Base-by-base conservation (phyloP, 2,329 filamentous ascomycete genomes). In the Verticillium zaregamsianum region DNA sequence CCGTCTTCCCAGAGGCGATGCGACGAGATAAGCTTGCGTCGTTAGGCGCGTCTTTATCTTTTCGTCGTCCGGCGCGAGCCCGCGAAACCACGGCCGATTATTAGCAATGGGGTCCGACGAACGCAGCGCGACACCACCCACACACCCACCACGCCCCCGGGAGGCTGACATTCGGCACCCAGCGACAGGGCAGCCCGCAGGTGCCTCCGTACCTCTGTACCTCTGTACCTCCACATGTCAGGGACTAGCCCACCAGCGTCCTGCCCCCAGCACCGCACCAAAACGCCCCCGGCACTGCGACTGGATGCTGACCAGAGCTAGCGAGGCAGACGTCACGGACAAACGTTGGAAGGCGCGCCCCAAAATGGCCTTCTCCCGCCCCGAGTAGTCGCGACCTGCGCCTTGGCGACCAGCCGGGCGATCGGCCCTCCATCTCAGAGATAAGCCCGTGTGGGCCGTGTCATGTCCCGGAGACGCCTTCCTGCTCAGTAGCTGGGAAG, bases 11-110 rank as follows among this genome's bases (percentile, higher is more conserved):
- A 28, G 28, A 28, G 28, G 28, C 28, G 62, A 61, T 64, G 64
- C 60, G 61, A 59, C 62, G 59, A 73, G 72, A 74, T 74, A 74
- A 74, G 72, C 28, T 45, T 59, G 58, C 58, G 32, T 54, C 58
- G 28, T 25, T 20, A 52, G 40, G 59, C 60, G n/a, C 8, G 58
- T 49, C 65, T 59, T 62, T 61, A 61, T 64, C 64, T 64, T 59
- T 66, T 62, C 15, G 20, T 63, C 57, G 63, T 49, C 57, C 31
- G 57, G 62, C 60, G 55, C 49, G 25, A 32, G 45, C 45, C 45
- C 23, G 20, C 45, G 45, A 52, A 25, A 52, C 45, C 45, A 52
- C 45, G 45, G 45, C 45, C 45, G n/a, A 52, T 52, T 52, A 52
- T 52, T 23, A 52, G 45, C 45, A 52, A 52, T 52, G 45, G n/a